A percentile compares a stretch with the other conserved stretches of the same genome.
These are phyloP conservation scores for Plasmodium adleri DNA, from an alignment of 169 alveolate species.

Conservation along the genomic window DNA sequence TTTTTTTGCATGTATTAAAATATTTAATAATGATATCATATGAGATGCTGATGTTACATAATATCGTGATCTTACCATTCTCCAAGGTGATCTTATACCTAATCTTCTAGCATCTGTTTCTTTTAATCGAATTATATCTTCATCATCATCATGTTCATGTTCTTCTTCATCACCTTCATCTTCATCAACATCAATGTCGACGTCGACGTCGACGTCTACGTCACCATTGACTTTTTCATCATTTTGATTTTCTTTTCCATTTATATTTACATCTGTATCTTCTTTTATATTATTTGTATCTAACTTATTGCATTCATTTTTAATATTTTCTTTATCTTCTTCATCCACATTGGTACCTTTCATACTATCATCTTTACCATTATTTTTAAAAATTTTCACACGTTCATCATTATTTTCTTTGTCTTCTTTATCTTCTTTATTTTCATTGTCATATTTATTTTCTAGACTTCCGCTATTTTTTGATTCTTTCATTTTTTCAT, in stretches of 20 bases:
- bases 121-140: constrained; percentile 85
- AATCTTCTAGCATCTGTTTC: constrained; percentile 88
- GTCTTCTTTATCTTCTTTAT: not conserved
- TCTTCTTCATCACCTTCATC: constrained; percentile 57
- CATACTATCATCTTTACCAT: not conserved
- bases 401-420: not conserved
- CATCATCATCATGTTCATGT: constrained; percentile 77
- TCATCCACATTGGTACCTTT: not conserved
- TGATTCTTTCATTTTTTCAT: no score
- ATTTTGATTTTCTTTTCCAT: constrained; percentile 3
- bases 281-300: not conserved
- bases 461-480: no score
- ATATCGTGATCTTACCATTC: constrained; percentile 91
- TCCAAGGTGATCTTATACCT: constrained; percentile 90
- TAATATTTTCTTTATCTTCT: not conserved
- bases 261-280: not conserved
- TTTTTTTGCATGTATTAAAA: constrained; percentile 81
- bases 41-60: constrained; percentile 93
- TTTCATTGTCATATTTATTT: not conserved
- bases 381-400: not conserved
- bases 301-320: not conserved
- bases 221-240: constrained; percentile 25
- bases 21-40: constrained; percentile 85
- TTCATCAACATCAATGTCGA: not conserved
- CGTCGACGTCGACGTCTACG: not conserved